Base-by-base conservation (phyloP, 2,329 filamentous ascomycete genomes). In the Colletotrichum tropicale region DNA sequence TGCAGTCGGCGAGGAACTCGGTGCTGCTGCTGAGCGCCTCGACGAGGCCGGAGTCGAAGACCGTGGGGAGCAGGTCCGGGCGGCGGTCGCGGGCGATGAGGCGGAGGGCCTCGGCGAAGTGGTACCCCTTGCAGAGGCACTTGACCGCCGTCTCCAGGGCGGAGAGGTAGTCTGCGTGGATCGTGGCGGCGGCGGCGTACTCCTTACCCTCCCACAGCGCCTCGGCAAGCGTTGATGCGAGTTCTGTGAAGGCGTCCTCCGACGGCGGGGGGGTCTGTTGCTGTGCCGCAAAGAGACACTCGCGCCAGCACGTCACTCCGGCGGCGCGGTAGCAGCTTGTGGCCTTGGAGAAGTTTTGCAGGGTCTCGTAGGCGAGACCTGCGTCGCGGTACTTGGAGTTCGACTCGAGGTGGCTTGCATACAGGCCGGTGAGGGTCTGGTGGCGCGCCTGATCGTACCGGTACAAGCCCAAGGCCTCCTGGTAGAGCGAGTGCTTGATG, bases 1-100 rank as follows among this genome's bases (percentile, higher is more conserved):
- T 95, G 90, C 96, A 98, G 83, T 99, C 97, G 2, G 97, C 95
- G 13, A 99, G 91, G 75, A 98, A 93, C 82, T 98, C 97, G 1
- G 96, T 98, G 80, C 94, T 96, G 69, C 91, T 92, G 26, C 94
- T 93, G 72, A 97, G 93, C 3, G 94, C 93, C 74, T 98, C 96
- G 6, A 93, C 91, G 8, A 99, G 91, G 2, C 94, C 95, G 0
- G 90, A 85, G 82, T 99, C 96, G 16, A 99, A 89, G 70, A 94
- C 90, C 0, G 89, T 85, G 8, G 85, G 85, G 38, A 98, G 89
- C 7, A 98, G 89, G 1, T 92, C 87, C 0, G 91, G 85, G 18
- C 91, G 89, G 3, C 86, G 85, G 76, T 91, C 90, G 5, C 93
- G 88, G 6, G 91, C 90, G 43, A 94, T 89, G 28, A 98, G 87